A percentile compares a stretch with the other conserved stretches of the same genome.
Conservation (phyloP, 2,329 filamentous ascomycete genomes). For the Pseudogymnoascus sp. region DNA sequence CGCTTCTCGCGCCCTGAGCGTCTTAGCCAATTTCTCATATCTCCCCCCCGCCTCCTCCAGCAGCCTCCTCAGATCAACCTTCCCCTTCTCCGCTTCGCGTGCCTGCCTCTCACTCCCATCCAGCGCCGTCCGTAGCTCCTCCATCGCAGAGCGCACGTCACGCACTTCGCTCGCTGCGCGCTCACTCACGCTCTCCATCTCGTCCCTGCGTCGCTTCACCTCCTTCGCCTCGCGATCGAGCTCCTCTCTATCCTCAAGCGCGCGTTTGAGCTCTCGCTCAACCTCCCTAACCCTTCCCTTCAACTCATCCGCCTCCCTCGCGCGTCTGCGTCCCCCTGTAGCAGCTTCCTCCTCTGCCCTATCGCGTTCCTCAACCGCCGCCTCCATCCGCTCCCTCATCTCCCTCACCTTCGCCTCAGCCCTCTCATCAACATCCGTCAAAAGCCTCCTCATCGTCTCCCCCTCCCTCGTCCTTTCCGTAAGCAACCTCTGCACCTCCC, state of each 20-base stretch:
- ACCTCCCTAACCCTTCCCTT: constrained; percentile 71
- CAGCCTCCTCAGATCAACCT: constrained; percentile 62
- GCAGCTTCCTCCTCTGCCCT: constrained; percentile 85
- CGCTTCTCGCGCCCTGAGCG: too few species aligned
- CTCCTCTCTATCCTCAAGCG: constrained; percentile 69
- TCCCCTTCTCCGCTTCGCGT: constrained; percentile 75
- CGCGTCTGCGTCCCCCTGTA: constrained; percentile 64
- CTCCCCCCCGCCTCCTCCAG: constrained; percentile 71
- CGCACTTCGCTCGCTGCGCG: constrained; percentile 64
- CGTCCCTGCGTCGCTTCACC: constrained; percentile 64
- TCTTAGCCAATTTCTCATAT: constrained; percentile 72
- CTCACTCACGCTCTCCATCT: constrained; percentile 64
- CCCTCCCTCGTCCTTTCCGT: constrained; percentile 83
- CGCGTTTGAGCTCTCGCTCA: constrained; percentile 65
- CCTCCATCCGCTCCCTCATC: constrained; percentile 80
- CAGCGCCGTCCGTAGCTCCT: constrained; percentile 68
- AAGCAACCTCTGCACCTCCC: constrained; percentile 78
- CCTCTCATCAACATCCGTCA: constrained; percentile 78
- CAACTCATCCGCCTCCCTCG: constrained; percentile 80
- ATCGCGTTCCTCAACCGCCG: constrained; percentile 88
- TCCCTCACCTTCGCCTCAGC: constrained; percentile 78
- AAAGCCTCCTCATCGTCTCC: constrained; percentile 85
- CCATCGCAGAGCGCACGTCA: constrained; percentile 70
- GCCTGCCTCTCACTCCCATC: constrained; percentile 83
- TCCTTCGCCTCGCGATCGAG: constrained; percentile 67